phyloP scores from a whole-genome alignment of 257 asterid genomes.

The Fraxinus americana region DNA sequence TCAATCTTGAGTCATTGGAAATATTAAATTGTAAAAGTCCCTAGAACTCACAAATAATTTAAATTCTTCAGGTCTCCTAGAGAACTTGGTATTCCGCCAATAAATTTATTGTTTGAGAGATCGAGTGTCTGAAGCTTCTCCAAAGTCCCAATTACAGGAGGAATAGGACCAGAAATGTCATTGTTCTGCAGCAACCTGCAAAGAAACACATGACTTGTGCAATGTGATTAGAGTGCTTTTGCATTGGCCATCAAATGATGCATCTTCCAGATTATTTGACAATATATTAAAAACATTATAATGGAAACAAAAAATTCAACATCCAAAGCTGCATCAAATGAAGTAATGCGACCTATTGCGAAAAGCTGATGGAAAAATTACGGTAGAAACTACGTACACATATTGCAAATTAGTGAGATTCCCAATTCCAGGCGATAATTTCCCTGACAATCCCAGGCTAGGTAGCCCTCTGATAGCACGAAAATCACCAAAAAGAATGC shows the following conservation, averaged over 20 bases:
- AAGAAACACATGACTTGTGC: neutral
- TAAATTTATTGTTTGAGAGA: conserved; percentile 77
- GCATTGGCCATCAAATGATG: neutral
- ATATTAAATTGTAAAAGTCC: conserved; percentile 9
- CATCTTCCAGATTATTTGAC: neutral
- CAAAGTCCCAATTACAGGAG: conserved; percentile 68
- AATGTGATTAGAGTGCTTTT: neutral
- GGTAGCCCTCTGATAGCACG: conserved; percentile 71
- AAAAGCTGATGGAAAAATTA: neutral
- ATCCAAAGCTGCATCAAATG: neutral
- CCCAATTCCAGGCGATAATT: conserved; percentile 82
- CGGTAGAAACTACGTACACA: conserved; percentile 57
- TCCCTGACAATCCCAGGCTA: conserved; percentile 80
- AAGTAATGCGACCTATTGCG: neutral
- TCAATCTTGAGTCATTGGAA: conserved; percentile 24
- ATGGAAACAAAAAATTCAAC: neutral
- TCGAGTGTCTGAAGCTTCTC: conserved; percentile 84
- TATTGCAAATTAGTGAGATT: conserved; percentile 81
- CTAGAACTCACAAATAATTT: conserved; percentile 83
- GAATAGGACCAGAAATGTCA: conserved; percentile 76
- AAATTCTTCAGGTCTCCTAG: conserved; percentile 68
- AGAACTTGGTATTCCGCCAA: conserved; percentile 73
- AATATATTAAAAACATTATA: neutral
- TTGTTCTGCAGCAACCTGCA: conserved; percentile 93
- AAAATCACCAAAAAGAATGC: conserved; percentile 19